These are phyloP conservation scores for Chaetomium tenue DNA, from an alignment of 495 filamentous ascomycete genomes.

Conservation along the genomic window DNA sequence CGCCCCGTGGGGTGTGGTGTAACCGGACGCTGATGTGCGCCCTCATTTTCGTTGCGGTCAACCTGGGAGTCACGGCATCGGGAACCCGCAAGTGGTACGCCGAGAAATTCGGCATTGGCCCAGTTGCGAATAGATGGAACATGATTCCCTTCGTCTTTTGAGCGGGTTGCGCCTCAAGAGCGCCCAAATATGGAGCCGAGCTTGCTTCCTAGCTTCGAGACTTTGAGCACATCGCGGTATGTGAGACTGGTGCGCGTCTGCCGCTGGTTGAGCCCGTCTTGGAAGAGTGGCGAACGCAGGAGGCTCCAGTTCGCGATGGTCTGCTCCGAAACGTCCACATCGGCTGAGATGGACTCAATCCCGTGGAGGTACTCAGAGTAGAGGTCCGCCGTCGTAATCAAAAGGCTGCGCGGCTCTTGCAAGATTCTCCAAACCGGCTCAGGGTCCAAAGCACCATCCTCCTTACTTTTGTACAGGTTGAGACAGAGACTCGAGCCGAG, in stretches of 20 bases:
- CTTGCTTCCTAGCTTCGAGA: constrained; percentile 70
- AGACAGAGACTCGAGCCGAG: constrained; percentile 74
- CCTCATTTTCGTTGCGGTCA: constrained; percentile 69
- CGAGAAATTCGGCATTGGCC: constrained; percentile 69
- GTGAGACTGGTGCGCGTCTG: constrained; percentile 79
- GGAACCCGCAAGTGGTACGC: constrained; percentile 79
- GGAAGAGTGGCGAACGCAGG: constrained; percentile 61
- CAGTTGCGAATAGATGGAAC: constrained; percentile 65
- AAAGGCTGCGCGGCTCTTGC: constrained; percentile 80
- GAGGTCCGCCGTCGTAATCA: constrained; percentile 66
- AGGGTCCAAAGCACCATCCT: constrained; percentile 47
- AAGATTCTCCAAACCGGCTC: constrained; percentile 65
- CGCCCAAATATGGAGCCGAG: constrained; percentile 57
- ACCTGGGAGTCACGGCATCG: constrained; percentile 78
- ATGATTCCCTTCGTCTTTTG: constrained; percentile 82
- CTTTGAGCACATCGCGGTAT: constrained; percentile 88
- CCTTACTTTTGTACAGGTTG: constrained; percentile 68
- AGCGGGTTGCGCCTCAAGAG: constrained; percentile 18
- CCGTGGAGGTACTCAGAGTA: constrained; percentile 77
- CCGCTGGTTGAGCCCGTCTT: constrained; percentile 58
- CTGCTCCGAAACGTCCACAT: constrained; percentile 57
- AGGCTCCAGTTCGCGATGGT: constrained; percentile 82
- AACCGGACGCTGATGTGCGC: constrained; percentile 74
- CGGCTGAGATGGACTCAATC: constrained; percentile 60
- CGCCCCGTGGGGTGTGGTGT: constrained; percentile 57